Percentiles rank a stretch among this genome's conserved stretches.
Conservation (phyloP, 495 filamentous ascomycete genomes). For the Physcia stellaris region DNA sequence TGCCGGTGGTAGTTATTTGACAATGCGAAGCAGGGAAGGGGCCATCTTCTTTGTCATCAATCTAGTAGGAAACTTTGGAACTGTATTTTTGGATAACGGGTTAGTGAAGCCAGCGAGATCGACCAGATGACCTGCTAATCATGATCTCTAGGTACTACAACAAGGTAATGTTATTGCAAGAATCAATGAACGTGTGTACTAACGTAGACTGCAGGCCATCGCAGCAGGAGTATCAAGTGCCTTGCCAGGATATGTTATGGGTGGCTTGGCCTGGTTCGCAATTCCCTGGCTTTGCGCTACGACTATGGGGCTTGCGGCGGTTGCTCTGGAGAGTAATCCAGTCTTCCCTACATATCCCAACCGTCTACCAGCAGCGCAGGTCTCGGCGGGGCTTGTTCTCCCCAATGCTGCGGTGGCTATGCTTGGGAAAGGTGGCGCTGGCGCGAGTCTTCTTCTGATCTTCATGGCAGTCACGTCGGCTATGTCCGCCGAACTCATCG, state of each 20-base stretch:
- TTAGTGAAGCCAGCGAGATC: no score
- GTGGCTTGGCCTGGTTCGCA: slow-evolving; percentile 87
- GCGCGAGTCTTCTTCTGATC: slow-evolving; percentile 68
- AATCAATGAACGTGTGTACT: no score
- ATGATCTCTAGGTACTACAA: slow-evolving; percentile 59
- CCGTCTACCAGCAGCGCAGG: slow-evolving; percentile 60
- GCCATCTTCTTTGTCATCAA: slow-evolving; percentile 97
- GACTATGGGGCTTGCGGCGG: slow-evolving; percentile 83
- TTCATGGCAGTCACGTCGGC: slow-evolving; percentile 96
- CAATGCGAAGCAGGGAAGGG: slow-evolving; percentile 77
- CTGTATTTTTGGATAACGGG: slow-evolving; percentile 67
- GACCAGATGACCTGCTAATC: no score
- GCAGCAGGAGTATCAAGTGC: slow-evolving; percentile 81
- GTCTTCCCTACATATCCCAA: slow-evolving; percentile 59
- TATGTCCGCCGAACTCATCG: slow-evolving; percentile 79
- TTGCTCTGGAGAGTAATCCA: slow-evolving; percentile 66
- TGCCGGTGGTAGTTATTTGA: slow-evolving; percentile 72
- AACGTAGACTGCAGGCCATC: no score
- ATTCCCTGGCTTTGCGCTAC: slow-evolving; percentile 90
- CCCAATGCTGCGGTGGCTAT: slow-evolving; percentile 84
- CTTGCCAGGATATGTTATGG: slow-evolving; percentile 84
- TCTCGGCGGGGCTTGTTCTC: slow-evolving; percentile 75
- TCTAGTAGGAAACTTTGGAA: slow-evolving; percentile 65
- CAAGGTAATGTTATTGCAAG: no score
- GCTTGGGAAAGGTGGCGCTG: slow-evolving; percentile 77